These are phyloP conservation scores for Pseudogymnoascus verrucosus DNA, from an alignment of 2,329 filamentous ascomycete genomes.

Conservation along the genomic window DNA sequence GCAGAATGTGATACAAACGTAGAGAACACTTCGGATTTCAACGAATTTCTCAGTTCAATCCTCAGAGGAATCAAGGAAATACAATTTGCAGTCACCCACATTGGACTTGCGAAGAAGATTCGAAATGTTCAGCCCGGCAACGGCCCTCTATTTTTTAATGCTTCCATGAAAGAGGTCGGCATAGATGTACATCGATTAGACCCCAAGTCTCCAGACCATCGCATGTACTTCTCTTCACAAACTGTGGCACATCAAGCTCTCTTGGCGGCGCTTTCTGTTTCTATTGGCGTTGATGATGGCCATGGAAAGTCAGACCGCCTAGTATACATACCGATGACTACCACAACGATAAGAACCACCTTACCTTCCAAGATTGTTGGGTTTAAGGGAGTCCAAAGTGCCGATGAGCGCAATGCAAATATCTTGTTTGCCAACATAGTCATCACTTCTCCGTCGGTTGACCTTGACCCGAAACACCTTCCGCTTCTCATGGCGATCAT, in stretches of 20 bases:
- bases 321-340: constrained; percentile 94
- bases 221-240: constrained; percentile 93
- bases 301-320: constrained; percentile 77
- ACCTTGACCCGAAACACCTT: constrained; percentile 85
- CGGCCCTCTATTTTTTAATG: constrained; percentile 70
- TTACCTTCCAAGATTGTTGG: constrained; percentile 90
- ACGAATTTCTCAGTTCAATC: constrained; percentile 84
- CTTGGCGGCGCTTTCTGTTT: constrained; percentile 84
- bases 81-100: constrained; percentile 86
- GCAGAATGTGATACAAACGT: constrained; percentile 50
- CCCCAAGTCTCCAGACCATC: constrained; percentile 84
- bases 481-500: constrained; percentile 75
- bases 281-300: constrained; percentile 86
- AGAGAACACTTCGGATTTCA: constrained; percentile 81
- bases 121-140: constrained; percentile 58
- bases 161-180: constrained; percentile 93
- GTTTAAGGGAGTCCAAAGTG: constrained; percentile 60
- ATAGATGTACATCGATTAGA: constrained; percentile 88
- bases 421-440: constrained; percentile 95
- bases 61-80: constrained; percentile 91
- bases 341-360: constrained; percentile 88
- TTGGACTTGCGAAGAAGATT: constrained; percentile 77
- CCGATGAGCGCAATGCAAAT: constrained; percentile 84
- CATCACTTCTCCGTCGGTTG: constrained; percentile 88
- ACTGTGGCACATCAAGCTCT: constrained; percentile 94